Base-by-base conservation (phyloP, 352 stramenopile species). In the Phytopythium boreale region DNA sequence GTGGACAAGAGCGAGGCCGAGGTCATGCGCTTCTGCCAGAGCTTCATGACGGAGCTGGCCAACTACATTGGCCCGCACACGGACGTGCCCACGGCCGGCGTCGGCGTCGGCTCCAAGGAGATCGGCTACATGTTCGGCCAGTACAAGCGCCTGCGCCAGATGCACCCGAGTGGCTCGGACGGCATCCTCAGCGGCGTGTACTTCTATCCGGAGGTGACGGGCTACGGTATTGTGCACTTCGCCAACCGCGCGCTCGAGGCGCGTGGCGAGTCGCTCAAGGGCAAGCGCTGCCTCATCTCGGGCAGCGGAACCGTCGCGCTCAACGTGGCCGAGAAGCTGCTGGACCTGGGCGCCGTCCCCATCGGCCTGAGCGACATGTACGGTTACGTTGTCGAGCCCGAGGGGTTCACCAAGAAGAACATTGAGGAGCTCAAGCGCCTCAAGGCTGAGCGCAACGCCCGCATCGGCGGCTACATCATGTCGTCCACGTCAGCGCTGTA, bases 1-100 rank as follows among this genome's bases (percentile, higher is more conserved):
- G 82, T 97, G 63, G 93, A 98, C 77, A 99, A 99, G 79, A 97
- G 82, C 58, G 97, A 99, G 74, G 86, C 90, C 27, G 97, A 99
- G 71, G 96, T 99, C 67, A 97, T 99, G 83, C 87, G 96, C 53
- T 99, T 99, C 75, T 99, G 97, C 69, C 96, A 99, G 80, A 96
- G 82, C 47, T 99, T 98, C 79, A 98, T 99, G 95, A 99, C 95
- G 2, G 97, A 99, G 72, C 77, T 99, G 56, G 87, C 90, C 64
- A 99, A 99, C 72, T 99, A 99, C 83, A 98, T 99, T 71, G 97
- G 96, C 10, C 95, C 96, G 14, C 92, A 98, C 77, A 86, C 96
- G 61, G 96, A 99, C 74, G 88, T 97, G 63, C 97, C 97, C 17
- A 98, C 89, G 14, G 97, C 97, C 66, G 97, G 97, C 26, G 96